phyloP scores from a whole-genome alignment of 139 green algal species.

The Trebouxia sp. region DNA sequence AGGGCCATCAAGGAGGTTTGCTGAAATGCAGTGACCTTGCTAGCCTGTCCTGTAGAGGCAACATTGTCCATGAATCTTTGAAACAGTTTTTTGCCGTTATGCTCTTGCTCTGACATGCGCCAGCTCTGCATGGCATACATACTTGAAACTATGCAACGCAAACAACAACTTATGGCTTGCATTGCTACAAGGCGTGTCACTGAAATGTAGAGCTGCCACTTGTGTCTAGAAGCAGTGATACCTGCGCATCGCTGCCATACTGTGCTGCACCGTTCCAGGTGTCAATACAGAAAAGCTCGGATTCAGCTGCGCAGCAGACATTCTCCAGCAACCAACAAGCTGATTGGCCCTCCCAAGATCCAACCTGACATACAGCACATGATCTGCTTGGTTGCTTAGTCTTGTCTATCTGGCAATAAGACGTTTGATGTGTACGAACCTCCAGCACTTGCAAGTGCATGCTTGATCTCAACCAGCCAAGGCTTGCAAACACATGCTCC shows the following conservation, averaged over 20 bases:
- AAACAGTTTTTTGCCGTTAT: not conserved
- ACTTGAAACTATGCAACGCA: too few relatives aligned
- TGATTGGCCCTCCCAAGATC: slow-evolving; percentile 17
- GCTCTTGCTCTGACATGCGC: not conserved
- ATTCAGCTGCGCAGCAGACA: not conserved
- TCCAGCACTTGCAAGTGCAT: not conserved
- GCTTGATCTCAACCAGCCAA: not conserved
- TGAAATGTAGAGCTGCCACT: too few relatives aligned
- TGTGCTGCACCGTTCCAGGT: not conserved
- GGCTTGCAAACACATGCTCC: not conserved
- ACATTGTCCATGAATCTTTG: not conserved
- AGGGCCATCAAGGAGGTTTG: not conserved
- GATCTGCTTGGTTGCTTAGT: too few relatives aligned
- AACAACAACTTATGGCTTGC: too few relatives aligned
- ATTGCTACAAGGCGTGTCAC: too few relatives aligned
- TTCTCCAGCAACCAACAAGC: slow-evolving; percentile 20
- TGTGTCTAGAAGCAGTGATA: too few relatives aligned
- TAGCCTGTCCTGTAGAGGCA: not conserved
- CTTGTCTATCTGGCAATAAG: too few relatives aligned
- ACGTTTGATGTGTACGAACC: not conserved
- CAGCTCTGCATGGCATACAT: slow-evolving; percentile 11
- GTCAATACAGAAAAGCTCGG: not conserved
- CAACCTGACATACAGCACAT: not conserved
- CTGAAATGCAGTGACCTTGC: not conserved
- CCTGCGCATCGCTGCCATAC: not conserved